These are phyloP conservation scores for Elsinoe ampelina DNA, from an alignment of 2,329 filamentous ascomycete species.

Conservation along the genomic window DNA sequence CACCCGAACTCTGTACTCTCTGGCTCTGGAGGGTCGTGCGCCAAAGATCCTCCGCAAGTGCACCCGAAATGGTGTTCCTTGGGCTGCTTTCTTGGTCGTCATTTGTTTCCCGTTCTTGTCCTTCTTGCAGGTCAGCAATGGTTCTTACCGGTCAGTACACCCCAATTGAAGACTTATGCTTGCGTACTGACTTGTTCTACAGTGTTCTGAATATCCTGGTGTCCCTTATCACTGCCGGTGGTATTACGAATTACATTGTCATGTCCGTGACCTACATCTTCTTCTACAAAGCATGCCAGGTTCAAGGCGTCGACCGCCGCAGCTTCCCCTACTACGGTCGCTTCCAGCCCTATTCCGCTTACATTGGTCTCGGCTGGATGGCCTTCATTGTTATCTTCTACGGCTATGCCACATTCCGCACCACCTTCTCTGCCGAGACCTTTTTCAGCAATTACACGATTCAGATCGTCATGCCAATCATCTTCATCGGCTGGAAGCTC, in stretches of 20 bases:
- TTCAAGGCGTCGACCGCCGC: slow-evolving; percentile 43
- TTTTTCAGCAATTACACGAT: slow-evolving; percentile 40
- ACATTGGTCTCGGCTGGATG: slow-evolving; percentile 14
- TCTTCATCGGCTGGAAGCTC: slow-evolving; percentile 48
- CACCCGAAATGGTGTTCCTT: slow-evolving; percentile 49
- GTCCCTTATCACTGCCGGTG: slow-evolving; percentile 46
- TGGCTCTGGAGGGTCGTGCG: slow-evolving; percentile 44
- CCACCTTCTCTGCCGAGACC: slow-evolving; percentile 29
- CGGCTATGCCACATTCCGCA: slow-evolving; percentile 41
- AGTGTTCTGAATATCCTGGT: slow-evolving; percentile 30
- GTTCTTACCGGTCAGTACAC: slow-evolving; percentile 15
- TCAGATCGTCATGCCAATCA: slow-evolving; percentile 20
- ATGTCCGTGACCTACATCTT: slow-evolving; percentile 51
- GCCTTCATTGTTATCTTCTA: slow-evolving; percentile 34
- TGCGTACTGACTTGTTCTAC: neutral
- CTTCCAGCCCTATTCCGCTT: slow-evolving; percentile 45
- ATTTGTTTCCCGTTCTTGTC: slow-evolving; percentile 24
- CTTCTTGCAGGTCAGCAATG: slow-evolving; percentile 22
- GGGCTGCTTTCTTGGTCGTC: slow-evolving; percentile 45
- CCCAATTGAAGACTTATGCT: no score
- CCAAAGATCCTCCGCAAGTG: slow-evolving; percentile 48
- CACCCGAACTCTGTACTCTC: slow-evolving; percentile 44
- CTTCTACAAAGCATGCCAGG: slow-evolving; percentile 47
- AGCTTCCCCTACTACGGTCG: slow-evolving; percentile 48
- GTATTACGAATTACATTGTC: slow-evolving; percentile 55